Conservation (phyloP, 2,329 filamentous ascomycete genomes). For the Cladosporium cucumerinum region DNA sequence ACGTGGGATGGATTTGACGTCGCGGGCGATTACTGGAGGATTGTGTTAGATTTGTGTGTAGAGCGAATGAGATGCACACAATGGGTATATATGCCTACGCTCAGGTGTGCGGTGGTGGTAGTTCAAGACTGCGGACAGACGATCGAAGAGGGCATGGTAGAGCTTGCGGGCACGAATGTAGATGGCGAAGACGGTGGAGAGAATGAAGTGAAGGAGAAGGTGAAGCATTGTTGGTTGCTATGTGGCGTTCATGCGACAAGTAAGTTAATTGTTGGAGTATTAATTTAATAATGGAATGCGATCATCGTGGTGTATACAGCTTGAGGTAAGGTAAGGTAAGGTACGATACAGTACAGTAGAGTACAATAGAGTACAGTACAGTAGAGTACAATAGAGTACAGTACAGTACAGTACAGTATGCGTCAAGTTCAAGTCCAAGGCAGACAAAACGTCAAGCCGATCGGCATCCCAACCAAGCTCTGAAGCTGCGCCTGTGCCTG, state of each 20-base stretch:
- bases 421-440: neutral
- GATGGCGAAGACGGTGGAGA: conserved; percentile 76
- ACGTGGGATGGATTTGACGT: conserved; percentile 70
- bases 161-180: conserved; percentile 79
- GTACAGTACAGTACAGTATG: too few species aligned
- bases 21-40: conserved; percentile 66
- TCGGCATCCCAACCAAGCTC: neutral
- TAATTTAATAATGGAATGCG: neutral
- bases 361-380: too few species aligned
- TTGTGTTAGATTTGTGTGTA: neutral
- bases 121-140: conserved; percentile 76
- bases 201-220: conserved; percentile 55
- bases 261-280: neutral
- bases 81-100: too few species aligned
- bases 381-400: too few species aligned
- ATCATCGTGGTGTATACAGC: too few species aligned
- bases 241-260: neutral
- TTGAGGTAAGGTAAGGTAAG: neutral
- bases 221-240: conserved; percentile 12
- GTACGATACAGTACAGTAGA: too few species aligned
- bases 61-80: too few species aligned
- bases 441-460: neutral
- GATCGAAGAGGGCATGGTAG: conserved; percentile 74
- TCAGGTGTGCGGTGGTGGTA: conserved; percentile 96
- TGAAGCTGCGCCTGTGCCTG: conserved; percentile 9